Conservation (phyloP, 805 yeast species). For the Nakazawaea pomicola region DNA sequence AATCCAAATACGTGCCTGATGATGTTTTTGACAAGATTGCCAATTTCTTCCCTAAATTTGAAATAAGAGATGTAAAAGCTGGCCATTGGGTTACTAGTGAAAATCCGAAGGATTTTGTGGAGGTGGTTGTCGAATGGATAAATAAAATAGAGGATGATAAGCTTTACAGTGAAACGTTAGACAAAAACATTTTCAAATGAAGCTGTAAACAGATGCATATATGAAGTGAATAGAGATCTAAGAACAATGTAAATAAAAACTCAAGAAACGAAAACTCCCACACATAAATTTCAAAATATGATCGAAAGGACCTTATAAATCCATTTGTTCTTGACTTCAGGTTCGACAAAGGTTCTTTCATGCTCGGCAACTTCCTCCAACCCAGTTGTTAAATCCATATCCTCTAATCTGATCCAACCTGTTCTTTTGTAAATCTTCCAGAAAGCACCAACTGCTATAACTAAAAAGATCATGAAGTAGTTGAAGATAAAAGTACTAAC, state of each 20-base stretch:
- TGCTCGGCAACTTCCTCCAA: constrained; percentile 45
- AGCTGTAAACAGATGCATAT: not conserved
- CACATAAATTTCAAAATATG: not conserved
- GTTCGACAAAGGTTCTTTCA: constrained; percentile 22
- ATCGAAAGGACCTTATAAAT: constrained; percentile 1
- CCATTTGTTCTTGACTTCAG: constrained; percentile 3
- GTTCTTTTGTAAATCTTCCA: constrained; percentile 36
- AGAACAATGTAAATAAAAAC: not conserved
- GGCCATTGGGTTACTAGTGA: constrained; percentile 96
- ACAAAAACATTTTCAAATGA: constrained; percentile 9
- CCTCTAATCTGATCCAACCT: constrained; percentile 34
- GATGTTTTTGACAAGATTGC: constrained; percentile 73
- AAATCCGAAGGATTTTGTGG: constrained; percentile 72
- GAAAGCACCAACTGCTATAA: constrained; percentile 25
- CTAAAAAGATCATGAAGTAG: constrained; percentile 37
- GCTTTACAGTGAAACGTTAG: constrained; percentile 1
- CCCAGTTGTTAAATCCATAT: constrained; percentile 41
- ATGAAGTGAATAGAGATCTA: not conserved
- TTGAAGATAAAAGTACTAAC: constrained; percentile 33
- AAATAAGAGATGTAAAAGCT: constrained; percentile 65
- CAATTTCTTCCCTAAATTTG: constrained; percentile 72
- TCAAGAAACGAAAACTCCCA: not conserved
- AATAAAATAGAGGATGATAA: constrained; percentile 29
- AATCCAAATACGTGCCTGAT: constrained; percentile 76
- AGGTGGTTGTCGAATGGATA: constrained; percentile 56